A percentile compares a stretch with the other conserved stretches of the same genome.
phyloP scores from a whole-genome alignment of 306 rosid genomes.

The Rubus parviflorus region DNA sequence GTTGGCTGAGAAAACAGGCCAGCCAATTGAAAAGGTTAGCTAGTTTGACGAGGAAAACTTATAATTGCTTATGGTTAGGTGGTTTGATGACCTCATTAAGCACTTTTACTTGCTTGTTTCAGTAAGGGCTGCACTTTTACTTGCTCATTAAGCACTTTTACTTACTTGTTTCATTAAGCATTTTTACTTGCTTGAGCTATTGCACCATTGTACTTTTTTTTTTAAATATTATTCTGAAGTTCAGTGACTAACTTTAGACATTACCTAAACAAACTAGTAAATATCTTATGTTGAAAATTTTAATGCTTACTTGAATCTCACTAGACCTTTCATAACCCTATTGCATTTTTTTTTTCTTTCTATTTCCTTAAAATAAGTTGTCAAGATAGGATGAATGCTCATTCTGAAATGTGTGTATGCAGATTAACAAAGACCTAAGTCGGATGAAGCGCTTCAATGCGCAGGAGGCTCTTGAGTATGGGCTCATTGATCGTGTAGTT shows the following conservation, averaged over 20 bases:
- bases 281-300: background rate
- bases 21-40: slow-evolving; percentile 85
- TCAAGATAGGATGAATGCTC: slow-evolving; percentile 1
- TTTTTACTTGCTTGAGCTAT: background rate
- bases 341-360: background rate
- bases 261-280: background rate
- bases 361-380: background rate
- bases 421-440: slow-evolving; percentile 68
- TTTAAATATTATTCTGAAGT: too few species aligned
- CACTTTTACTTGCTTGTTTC: background rate
- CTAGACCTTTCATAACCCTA: background rate
- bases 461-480: slow-evolving; percentile 89
- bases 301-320: background rate
- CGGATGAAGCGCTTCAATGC: slow-evolving; percentile 69
- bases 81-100: background rate
- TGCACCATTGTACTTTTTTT: too few species aligned
- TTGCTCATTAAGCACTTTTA: background rate
- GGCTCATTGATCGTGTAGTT: slow-evolving; percentile 73
- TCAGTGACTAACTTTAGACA: background rate
- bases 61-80: background rate
- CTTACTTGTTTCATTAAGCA: background rate
- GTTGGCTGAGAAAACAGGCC: slow-evolving; percentile 77
- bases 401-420: slow-evolving; percentile 31
- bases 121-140: background rate
- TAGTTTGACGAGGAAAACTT: slow-evolving; percentile 16